Evolutionary conservation across 2,329 filamentous ascomycete genomes (phyloP), one percentile per base, ranked within the genome.

Genomic region (Juglanconis sp.): DNA sequence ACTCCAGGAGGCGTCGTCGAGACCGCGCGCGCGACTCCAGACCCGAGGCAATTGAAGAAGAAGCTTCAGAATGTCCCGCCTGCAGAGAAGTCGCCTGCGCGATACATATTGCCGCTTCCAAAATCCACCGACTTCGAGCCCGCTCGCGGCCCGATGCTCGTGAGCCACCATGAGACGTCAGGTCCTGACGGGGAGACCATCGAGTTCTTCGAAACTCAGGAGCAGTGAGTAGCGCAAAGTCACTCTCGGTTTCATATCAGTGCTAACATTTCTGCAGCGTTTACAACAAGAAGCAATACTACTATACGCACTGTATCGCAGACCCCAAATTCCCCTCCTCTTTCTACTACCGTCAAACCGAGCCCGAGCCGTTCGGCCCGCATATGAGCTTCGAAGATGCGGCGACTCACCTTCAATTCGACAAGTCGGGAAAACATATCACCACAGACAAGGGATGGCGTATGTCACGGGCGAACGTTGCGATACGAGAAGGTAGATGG

Each of bases 371-470:
- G 0, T 93, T 91, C 69, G 86, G 88, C 36, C 84, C 95, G 4
- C 88, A 92, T 59, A 88, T 99, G 72, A 96, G 90, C 76, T 96
- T 95, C 70, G 94, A 98, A 72, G 95, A 99, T 74, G 89, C 90
- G 38, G 91, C 94, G 38, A 87, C 88, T 9, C 90, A 91, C 71
- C 90, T 97, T 72, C 90, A 89, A 70, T 92, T 97, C 70, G 89
- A 92, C 69, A 84, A 85, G 63, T 82, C 85, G 42, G 92, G 88
- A 7, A 85, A 83, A 24, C 87, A 92, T 53, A 86, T 97, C 56
- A 96, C 91, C 0, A 96, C 95, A 13, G 88, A 94, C 66, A 96
- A 96, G 74, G 93, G 95, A 8, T 97, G 95, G 81, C 85, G 96
- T 61, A 95, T 94, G 81, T 89, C 90, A 2, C 86, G 94, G 44